Evolutionary conservation across 495 filamentous ascomycete species (phyloP).

Genomic region (Bacidia gigantensis): DNA sequence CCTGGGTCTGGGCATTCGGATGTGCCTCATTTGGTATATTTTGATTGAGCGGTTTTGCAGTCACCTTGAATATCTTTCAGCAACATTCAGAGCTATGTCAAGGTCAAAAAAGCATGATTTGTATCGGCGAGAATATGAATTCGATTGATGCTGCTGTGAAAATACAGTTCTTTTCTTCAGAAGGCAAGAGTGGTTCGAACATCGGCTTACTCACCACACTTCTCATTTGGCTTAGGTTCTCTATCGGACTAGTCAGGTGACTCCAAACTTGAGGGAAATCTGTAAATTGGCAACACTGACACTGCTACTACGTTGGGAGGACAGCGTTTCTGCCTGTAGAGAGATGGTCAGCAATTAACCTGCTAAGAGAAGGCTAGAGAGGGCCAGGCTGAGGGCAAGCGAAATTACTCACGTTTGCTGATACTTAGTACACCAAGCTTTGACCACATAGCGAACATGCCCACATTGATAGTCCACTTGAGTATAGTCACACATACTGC

Average conservation of each 20-base stretch:
- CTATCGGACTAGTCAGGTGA: constrained; percentile 16
- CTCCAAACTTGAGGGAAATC: background rate
- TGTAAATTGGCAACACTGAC: constrained; percentile 19
- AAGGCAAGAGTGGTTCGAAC: background rate
- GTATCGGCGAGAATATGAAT: too few species aligned
- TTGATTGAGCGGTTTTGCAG: too few species aligned
- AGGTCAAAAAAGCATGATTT: too few species aligned
- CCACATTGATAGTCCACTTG: constrained; percentile 36
- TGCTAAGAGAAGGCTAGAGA: background rate
- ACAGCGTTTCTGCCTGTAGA: constrained; percentile 24
- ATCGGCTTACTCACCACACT: constrained; percentile 27
- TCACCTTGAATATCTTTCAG: too few species aligned
- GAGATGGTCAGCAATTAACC: background rate
- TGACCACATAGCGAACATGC: constrained; percentile 35
- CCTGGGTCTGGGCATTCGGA: too few species aligned
- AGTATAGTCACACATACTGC: constrained; percentile 41
- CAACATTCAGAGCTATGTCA: too few species aligned
- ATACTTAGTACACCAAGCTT: constrained; percentile 40
- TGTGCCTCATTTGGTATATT: too few species aligned
- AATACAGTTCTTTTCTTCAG: too few species aligned
- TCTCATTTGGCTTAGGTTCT: constrained; percentile 28
- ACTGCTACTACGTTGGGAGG: constrained; percentile 35
- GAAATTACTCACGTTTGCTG: constrained; percentile 27
- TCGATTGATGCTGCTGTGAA: too few species aligned
- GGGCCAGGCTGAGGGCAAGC: constrained; percentile 6